These are phyloP conservation scores for Solanum piurae DNA, from an alignment of 257 asterid genomes.

Conservation along the genomic window DNA sequence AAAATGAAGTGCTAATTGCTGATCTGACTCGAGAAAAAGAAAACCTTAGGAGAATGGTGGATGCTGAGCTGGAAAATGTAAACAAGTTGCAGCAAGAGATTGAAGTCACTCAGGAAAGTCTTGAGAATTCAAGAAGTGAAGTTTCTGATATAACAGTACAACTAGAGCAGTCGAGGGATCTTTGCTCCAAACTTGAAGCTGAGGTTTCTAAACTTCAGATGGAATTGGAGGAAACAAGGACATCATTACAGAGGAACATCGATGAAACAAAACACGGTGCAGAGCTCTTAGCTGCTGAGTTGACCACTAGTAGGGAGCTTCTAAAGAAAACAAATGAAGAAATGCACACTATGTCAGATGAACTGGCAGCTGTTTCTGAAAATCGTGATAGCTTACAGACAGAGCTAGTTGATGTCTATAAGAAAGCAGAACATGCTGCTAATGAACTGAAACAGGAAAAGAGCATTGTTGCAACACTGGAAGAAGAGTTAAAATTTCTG, in stretches of 20 bases:
- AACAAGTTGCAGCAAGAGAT: conserved; percentile 38
- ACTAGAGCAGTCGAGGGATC: conserved; percentile 35
- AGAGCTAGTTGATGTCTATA: conserved; percentile 35
- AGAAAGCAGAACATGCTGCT: conserved; percentile 35
- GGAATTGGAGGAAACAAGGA: conserved; percentile 41
- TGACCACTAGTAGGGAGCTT: conserved; percentile 30
- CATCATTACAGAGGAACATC: conserved; percentile 27
- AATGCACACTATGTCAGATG: conserved; percentile 22
- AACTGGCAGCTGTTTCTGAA: conserved; percentile 29
- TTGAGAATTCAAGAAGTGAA: conserved; percentile 45
- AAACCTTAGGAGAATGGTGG: conserved; percentile 26
- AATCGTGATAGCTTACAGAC: conserved; percentile 35
- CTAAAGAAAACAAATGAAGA: conserved; percentile 42
- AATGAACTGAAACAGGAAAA: conserved; percentile 40
- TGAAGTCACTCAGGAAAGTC: conserved; percentile 16
- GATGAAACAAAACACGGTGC: conserved; percentile 30
- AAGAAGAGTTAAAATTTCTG: conserved; percentile 31
- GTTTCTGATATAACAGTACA: conserved; percentile 38
- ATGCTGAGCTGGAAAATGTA: conserved; percentile 24
- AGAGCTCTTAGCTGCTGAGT: conserved; percentile 30
- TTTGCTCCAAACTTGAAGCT: conserved; percentile 45
- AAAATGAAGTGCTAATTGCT: conserved; percentile 20
- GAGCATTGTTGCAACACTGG: conserved; percentile 23
- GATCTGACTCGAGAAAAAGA: conserved; percentile 48
- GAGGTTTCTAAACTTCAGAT: conserved; percentile 28